Evolutionary conservation across 2,329 filamentous ascomycete genomes (phyloP).

Genomic region (Dactylellina drechsleri): DNA sequence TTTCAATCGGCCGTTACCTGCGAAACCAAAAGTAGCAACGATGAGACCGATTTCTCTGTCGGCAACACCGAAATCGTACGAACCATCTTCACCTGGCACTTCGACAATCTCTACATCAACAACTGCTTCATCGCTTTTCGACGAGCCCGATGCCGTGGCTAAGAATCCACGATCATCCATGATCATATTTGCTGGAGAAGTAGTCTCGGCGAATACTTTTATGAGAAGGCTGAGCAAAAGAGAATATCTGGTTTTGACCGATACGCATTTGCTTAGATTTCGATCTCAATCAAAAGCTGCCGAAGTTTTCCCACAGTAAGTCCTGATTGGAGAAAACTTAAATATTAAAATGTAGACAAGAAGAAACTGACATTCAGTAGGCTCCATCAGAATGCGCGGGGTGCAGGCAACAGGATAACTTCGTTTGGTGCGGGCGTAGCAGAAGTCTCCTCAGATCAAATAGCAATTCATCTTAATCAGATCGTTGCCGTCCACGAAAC

Average conservation of each 20-base stretch:
- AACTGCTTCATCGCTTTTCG: slow-evolving; percentile 43
- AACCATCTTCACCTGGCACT: slow-evolving; percentile 51
- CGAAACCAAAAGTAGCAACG: slow-evolving; percentile 36
- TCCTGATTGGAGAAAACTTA: slow-evolving; percentile 1
- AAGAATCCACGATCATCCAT: slow-evolving; percentile 35
- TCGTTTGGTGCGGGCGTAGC: slow-evolving; percentile 56
- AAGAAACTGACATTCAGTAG: slow-evolving; percentile 7
- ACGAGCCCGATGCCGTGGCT: slow-evolving; percentile 32
- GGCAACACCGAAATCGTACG: slow-evolving; percentile 47
- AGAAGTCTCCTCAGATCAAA: slow-evolving; percentile 56
- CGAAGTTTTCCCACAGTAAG: slow-evolving; percentile 68
- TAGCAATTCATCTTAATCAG: slow-evolving; percentile 66
- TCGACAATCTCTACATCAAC: slow-evolving; percentile 52
- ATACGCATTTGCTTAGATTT: slow-evolving; percentile 74
- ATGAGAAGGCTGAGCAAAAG: slow-evolving; percentile 73
- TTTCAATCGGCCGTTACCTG: slow-evolving; percentile 43
- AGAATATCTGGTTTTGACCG: slow-evolving; percentile 77
- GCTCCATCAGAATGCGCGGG: slow-evolving; percentile 51
- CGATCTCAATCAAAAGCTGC: slow-evolving; percentile 74
- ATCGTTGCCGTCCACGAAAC: slow-evolving; percentile 74
- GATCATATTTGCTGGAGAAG: slow-evolving; percentile 69
- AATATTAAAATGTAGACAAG: not conserved
- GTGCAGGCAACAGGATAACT: slow-evolving; percentile 55
- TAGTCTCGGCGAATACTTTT: slow-evolving; percentile 75
- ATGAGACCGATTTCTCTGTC: slow-evolving; percentile 45